Evolutionary conservation across 768 basidiomycete genomes (phyloP).

Genomic region (Hericium coralloides): DNA sequence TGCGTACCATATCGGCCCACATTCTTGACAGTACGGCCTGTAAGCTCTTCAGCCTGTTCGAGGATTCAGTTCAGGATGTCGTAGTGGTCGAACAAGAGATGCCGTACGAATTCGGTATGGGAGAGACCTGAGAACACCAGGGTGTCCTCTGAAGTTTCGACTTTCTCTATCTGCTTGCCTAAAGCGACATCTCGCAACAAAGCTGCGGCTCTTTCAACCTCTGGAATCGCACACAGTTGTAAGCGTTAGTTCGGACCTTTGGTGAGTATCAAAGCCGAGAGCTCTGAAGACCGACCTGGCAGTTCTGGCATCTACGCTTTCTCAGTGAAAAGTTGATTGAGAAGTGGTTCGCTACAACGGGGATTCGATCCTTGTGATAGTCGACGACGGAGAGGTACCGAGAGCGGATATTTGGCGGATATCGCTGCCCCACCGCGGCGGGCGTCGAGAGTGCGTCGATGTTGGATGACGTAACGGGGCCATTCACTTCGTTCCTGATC

Average conservation of each 20-base stretch:
- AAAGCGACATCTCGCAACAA: constrained; percentile 43
- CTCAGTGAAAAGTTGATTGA: neutral
- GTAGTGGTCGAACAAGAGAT: neutral
- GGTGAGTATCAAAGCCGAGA: constrained; percentile 16
- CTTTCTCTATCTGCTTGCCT: constrained; percentile 44
- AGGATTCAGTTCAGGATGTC: constrained; percentile 5
- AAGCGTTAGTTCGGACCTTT: constrained; percentile 10
- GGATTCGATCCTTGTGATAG: neutral
- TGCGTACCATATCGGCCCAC: constrained; percentile 46
- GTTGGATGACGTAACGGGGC: neutral
- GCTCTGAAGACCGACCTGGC: constrained; percentile 7
- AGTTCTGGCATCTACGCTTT: neutral
- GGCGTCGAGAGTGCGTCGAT: neutral
- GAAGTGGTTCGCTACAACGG: too few relatives aligned
- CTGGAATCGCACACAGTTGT: constrained; percentile 24
- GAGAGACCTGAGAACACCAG: constrained; percentile 55
- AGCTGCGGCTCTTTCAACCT: constrained; percentile 61
- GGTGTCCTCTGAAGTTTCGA: constrained; percentile 49
- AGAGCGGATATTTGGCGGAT: neutral
- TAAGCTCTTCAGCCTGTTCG: constrained; percentile 43
- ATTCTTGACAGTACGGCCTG: constrained; percentile 36
- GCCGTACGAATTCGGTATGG: constrained; percentile 53
- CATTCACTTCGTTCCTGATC: neutral
- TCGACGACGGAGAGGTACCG: neutral
- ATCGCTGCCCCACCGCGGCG: neutral